Evolutionary conservation across 768 basidiomycete species (phyloP).

Genomic region (Amanita muscaria): DNA sequence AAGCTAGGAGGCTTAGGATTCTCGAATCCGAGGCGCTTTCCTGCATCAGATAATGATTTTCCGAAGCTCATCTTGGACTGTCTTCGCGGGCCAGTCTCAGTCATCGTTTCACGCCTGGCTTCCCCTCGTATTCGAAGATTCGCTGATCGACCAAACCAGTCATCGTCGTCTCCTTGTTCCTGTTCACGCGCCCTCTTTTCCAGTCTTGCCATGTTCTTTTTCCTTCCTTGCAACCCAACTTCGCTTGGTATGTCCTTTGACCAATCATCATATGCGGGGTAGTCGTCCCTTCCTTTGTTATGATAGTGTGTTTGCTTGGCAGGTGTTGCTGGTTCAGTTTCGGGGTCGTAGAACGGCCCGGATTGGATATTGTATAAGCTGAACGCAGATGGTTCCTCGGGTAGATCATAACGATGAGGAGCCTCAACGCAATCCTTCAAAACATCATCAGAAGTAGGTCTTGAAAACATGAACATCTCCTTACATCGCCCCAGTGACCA

Average conservation of each 20-base stretch:
- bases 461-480: constrained; percentile 18
- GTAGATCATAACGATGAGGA: constrained; percentile 29
- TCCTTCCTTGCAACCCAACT: constrained; percentile 58
- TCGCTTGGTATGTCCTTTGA: constrained; percentile 40
- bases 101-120: constrained; percentile 12
- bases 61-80: constrained; percentile 25
- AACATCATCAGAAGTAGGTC: neutral
- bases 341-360: constrained; percentile 57
- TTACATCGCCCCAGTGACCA: constrained; percentile 77
- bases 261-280: constrained; percentile 35
- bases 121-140: constrained; percentile 19
- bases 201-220: constrained; percentile 49
- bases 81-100: constrained; percentile 16
- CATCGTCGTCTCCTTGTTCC: constrained; percentile 45
- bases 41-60: constrained; percentile 23
- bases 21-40: constrained; percentile 10
- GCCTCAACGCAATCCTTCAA: constrained; percentile 52
- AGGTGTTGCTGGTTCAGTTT: constrained; percentile 21
- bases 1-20: constrained; percentile 19
- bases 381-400: constrained; percentile 59
- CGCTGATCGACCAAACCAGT: constrained; percentile 52
- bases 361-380: constrained; percentile 48
- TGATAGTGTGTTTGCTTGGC: constrained; percentile 23
- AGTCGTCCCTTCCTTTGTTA: constrained; percentile 35
- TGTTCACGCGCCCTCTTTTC: constrained; percentile 38